These are phyloP conservation scores for Herpetospermum pedunculosum DNA, from an alignment of 306 rosid genomes.

Conservation along the genomic window DNA sequence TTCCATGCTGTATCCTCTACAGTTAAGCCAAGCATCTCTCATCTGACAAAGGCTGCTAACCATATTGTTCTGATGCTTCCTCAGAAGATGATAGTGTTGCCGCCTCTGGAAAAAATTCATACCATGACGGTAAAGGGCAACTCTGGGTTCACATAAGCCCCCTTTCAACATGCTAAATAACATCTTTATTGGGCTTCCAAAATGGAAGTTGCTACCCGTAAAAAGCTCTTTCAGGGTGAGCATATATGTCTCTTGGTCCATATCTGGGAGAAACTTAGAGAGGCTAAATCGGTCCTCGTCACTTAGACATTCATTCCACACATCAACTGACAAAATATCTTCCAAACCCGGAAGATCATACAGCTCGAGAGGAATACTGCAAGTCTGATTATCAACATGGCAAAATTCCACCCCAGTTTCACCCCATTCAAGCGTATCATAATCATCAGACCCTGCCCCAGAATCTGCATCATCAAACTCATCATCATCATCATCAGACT, in stretches of 20 bases:
- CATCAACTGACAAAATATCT: slow-evolving; percentile 71
- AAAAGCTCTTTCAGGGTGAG: slow-evolving; percentile 61
- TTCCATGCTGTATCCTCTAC: slow-evolving; percentile 82
- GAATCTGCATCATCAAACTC: slow-evolving; percentile 95
- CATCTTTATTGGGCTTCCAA: slow-evolving; percentile 75
- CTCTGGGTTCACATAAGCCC: slow-evolving; percentile 95
- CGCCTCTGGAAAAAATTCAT: slow-evolving; percentile 64
- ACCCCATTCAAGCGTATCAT: slow-evolving; percentile 91
- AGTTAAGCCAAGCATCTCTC: slow-evolving; percentile 92
- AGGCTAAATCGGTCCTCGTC: slow-evolving; percentile 86
- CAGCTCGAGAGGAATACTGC: slow-evolving; percentile 83
- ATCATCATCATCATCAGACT: slow-evolving; percentile 85
- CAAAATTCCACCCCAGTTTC: slow-evolving; percentile 94
- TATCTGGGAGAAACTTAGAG: slow-evolving; percentile 77
- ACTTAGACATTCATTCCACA: slow-evolving; percentile 79
- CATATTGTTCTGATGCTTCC: slow-evolving; percentile 85
- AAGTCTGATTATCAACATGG: slow-evolving; percentile 85
- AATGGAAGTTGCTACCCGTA: slow-evolving; percentile 69
- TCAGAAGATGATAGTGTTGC: slow-evolving; percentile 74
- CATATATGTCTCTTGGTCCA: slow-evolving; percentile 78
- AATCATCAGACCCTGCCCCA: slow-evolving; percentile 98
- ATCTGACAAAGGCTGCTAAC: slow-evolving; percentile 81
- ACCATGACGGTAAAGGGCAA: slow-evolving; percentile 89
- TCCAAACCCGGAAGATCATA: slow-evolving; percentile 84
- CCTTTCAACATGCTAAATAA: slow-evolving; percentile 86